Conservation (phyloP, 164 flowering plant species). For the Aristolochia californica region DNA sequence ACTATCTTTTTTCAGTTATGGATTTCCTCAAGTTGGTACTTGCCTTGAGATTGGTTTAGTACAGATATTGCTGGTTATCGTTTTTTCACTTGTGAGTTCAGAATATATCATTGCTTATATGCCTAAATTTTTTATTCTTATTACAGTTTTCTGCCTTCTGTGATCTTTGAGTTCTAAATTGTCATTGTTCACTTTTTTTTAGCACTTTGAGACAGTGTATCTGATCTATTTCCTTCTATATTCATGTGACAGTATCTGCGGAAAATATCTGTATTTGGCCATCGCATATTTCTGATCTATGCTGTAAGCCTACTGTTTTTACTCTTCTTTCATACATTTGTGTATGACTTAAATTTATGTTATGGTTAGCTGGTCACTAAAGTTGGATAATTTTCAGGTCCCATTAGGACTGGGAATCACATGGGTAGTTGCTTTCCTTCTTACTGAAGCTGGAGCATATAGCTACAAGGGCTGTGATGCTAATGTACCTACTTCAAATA, state of each 20-base stretch:
- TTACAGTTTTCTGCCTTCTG: too few species aligned
- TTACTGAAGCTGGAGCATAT: slow-evolving; percentile 91
- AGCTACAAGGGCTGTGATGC: slow-evolving; percentile 80
- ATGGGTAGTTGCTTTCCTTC: slow-evolving; percentile 82
- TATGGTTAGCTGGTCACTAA: not conserved
- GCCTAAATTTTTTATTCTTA: too few species aligned
- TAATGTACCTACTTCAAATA: slow-evolving; percentile 76
- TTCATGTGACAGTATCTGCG: slow-evolving; percentile 79
- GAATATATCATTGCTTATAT: not conserved
- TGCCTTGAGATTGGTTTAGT: slow-evolving; percentile 92
- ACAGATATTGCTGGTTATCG: slow-evolving; percentile 74
- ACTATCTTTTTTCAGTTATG: slow-evolving; percentile 94
- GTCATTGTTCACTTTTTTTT: not conserved
- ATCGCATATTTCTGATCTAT: slow-evolving; percentile 86
- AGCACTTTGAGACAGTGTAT: not conserved
- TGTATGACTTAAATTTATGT: too few species aligned
- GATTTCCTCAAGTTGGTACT: slow-evolving; percentile 82
- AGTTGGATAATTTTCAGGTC: slow-evolving; percentile 41
- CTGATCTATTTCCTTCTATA: slow-evolving; percentile 6
- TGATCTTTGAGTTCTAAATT: not conserved
- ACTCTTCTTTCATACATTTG: not conserved
- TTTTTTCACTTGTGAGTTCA: slow-evolving; percentile 82
- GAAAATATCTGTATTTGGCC: slow-evolving; percentile 83
- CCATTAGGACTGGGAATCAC: slow-evolving; percentile 90
- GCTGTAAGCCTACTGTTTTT: slow-evolving; percentile 55